Conservation (phyloP, 2,329 filamentous ascomycete species). For the Alternaria tenuissima region DNA sequence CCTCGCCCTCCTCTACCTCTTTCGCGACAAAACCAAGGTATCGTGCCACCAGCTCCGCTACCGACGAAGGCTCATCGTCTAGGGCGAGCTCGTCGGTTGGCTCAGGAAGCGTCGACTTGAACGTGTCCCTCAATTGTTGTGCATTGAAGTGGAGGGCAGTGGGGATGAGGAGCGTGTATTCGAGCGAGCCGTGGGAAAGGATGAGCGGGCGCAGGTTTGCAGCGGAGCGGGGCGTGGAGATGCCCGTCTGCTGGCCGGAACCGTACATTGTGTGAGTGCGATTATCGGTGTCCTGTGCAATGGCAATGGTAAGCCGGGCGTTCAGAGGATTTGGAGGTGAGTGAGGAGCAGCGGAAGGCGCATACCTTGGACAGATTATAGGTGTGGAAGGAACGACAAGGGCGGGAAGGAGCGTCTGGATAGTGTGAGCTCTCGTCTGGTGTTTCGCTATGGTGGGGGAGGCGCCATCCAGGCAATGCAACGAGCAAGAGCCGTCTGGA, state of each 20-base stretch:
- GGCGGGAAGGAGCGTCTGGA: slow-evolving; percentile 32
- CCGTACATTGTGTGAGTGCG: slow-evolving; percentile 71
- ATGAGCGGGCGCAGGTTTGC: slow-evolving; percentile 91
- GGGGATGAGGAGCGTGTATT: slow-evolving; percentile 94
- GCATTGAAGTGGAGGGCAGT: slow-evolving; percentile 97
- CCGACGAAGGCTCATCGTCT: slow-evolving; percentile 98
- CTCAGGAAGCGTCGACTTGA: slow-evolving; percentile 82
- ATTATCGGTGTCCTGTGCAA: slow-evolving; percentile 7
- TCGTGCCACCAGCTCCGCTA: slow-evolving; percentile 88
- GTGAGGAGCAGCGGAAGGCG: slow-evolving; percentile 4
- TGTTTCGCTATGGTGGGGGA: slow-evolving; percentile 17
- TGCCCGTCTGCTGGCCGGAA: slow-evolving; percentile 90
- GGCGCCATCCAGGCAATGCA: slow-evolving; percentile 8
- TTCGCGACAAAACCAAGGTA: slow-evolving; percentile 90
- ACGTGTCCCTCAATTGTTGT: slow-evolving; percentile 90
- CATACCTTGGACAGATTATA: slow-evolving; percentile 27
- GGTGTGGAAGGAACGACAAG: slow-evolving; percentile 30
- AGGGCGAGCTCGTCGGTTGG: slow-evolving; percentile 97
- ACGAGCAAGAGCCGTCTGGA: background rate
- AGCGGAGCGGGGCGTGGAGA: slow-evolving; percentile 93
- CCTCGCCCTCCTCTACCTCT: slow-evolving; percentile 92
- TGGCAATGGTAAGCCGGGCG: slow-evolving; percentile 24
- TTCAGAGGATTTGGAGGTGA: slow-evolving; percentile 1
- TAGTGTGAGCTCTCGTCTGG: slow-evolving; percentile 27
- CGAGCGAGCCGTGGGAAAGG: slow-evolving; percentile 91